Evolutionary conservation across 345 rosid genomes (phyloP), one percentile per base, ranked within the genome.

Genomic region (Erysimum cheiranthoides): DNA sequence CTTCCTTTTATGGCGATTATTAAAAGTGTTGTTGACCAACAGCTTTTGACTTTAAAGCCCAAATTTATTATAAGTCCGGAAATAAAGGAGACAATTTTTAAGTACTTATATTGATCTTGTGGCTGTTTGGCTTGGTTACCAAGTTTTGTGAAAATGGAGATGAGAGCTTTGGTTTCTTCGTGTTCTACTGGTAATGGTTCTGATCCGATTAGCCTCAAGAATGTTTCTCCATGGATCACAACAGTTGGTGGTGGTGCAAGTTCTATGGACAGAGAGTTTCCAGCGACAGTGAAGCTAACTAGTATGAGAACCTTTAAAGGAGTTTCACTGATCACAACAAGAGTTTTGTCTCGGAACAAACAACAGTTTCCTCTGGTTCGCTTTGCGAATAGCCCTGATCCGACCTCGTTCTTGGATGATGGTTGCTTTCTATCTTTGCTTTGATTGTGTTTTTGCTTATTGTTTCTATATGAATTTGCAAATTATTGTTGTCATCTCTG

Each of bases 131-230:
- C 89, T 8, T 70, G 65, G 6, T 80, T 81, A 11, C 89, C 86
- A 11, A 73, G 54, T 89, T 87, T 68, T 86, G 86, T 18, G 88
- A 56, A 93, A 17, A 91, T 86, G 90, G 89, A 85, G 80, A 87
- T 80, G 86, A 89, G 97, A 52, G 85, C 88, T 70, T 74, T 87
- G 43, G 86, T 85, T 47, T 85, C 91, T 5, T 45, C 49, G 49
- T 82, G 86, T 65, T 86, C 94, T 0, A 87, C 88, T 2, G 94
- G 97, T n/a, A 91, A 86, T 71, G 85, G 87, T 21, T 90, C 89
- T 25, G 83, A 80, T 36, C 81, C 85, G 10, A 77, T 80, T 7
- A 85, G 91, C 59, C 80, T 89, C 45, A 75, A 86, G 1, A 87
- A 87, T 77, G 86, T 84, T 36, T 84, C 92, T 13, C 97, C 97